Evolutionary conservation across 1,284 basidiomycete genomes (phyloP).

Genomic region (Laetiporus sulphureus): DNA sequence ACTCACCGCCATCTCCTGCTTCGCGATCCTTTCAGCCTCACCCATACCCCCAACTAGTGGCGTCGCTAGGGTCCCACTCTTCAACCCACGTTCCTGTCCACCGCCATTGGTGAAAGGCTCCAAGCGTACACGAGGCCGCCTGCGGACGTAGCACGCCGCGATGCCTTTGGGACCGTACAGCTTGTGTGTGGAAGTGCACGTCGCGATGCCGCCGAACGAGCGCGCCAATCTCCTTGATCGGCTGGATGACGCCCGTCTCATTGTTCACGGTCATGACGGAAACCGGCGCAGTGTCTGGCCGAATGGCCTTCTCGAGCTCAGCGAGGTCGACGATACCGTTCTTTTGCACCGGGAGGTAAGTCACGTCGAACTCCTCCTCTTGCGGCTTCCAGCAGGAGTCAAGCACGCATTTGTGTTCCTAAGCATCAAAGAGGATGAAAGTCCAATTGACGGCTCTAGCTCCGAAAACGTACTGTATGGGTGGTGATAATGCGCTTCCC

Average conservation of each 20-base stretch:
- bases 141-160: constrained; percentile 91
- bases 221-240: constrained; percentile 91
- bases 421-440: constrained; percentile 2
- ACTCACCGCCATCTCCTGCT: constrained; percentile 89
- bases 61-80: constrained; percentile 93
- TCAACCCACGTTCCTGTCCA: constrained; percentile 93
- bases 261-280: constrained; percentile 99
- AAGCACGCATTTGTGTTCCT: constrained; percentile 99
- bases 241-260: constrained; percentile 98
- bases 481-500: constrained; percentile 89
- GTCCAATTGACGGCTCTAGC: neutral
- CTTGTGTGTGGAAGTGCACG: constrained; percentile 95
- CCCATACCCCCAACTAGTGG: constrained; percentile 90
- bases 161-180: constrained; percentile 98
- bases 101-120: constrained; percentile 96
- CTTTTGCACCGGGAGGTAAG: constrained; percentile 89
- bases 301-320: constrained; percentile 29
- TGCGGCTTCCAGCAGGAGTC: constrained; percentile 95
- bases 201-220: constrained; percentile 81
- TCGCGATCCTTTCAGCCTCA: constrained; percentile 91
- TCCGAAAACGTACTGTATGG: constrained; percentile 66
- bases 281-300: constrained; percentile 29
- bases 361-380: constrained; percentile 97
- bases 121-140: constrained; percentile 88
- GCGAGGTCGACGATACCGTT: constrained; percentile 71